Percentiles rank a stretch among this genome's conserved stretches.
Evolutionary conservation across 208 protist genomes (phyloP).

Genomic region (Wallacemonas sp.): DNA sequence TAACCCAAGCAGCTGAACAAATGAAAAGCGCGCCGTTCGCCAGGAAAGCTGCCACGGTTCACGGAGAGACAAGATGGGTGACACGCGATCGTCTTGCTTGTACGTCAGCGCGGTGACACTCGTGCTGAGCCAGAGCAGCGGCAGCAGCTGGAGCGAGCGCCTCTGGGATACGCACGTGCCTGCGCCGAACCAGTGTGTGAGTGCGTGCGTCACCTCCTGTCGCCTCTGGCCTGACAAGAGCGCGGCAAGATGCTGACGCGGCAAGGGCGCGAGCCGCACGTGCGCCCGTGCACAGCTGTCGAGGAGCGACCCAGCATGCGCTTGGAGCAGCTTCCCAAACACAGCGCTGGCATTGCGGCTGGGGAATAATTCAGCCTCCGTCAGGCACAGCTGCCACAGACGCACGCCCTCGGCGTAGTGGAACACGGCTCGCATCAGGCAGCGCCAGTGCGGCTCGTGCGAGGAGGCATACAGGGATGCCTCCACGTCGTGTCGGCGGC

Average conservation of each 20-base stretch:
- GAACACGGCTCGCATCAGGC: slow-evolving; percentile 61
- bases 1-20: slow-evolving; percentile 39
- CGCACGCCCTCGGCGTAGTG: slow-evolving; percentile 63
- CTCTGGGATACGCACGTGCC: slow-evolving; percentile 32
- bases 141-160: slow-evolving; percentile 69
- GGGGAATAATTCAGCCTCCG: slow-evolving; percentile 39
- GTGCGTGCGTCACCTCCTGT: background rate
- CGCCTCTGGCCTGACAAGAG: slow-evolving; percentile 4
- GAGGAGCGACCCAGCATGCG: slow-evolving; percentile 39
- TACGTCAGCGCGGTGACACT: background rate
- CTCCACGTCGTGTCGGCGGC: background rate
- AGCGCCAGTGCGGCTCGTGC: slow-evolving; percentile 21
- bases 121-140: slow-evolving; percentile 60
- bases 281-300: background rate
- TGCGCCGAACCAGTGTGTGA: background rate
- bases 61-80: background rate
- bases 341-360: slow-evolving; percentile 25
- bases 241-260: slow-evolving; percentile 2
- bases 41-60: slow-evolving; percentile 2
- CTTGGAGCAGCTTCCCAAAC: slow-evolving; percentile 37
- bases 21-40: slow-evolving; percentile 38
- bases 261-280: background rate
- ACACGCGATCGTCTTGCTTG: background rate
- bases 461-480: background rate
- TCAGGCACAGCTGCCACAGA: slow-evolving; percentile 60